Evolutionary conservation across 495 filamentous ascomycete genomes (phyloP).

Genomic region (Podospora anserina): DNA sequence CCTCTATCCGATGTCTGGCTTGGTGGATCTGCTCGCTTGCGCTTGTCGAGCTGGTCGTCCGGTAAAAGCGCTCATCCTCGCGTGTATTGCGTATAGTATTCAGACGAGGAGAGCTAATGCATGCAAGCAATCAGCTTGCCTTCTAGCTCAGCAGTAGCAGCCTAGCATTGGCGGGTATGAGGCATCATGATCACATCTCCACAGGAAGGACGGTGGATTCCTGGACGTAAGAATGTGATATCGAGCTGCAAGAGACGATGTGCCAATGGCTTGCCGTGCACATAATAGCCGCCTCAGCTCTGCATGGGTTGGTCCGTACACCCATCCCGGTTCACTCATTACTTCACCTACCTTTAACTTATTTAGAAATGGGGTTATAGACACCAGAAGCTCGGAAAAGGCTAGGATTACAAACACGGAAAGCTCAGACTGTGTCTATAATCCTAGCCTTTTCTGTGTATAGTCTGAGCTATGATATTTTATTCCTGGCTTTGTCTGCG

Average conservation of each 20-base stretch:
- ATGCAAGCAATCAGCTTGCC: constrained; percentile 39
- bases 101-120: constrained; percentile 15
- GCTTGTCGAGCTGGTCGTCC: background rate
- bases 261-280: constrained; percentile 1
- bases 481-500: too few relatives aligned
- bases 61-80: background rate
- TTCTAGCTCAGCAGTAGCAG: constrained; percentile 9
- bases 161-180: constrained; percentile 43
- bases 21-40: background rate
- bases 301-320: background rate
- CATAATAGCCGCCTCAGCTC: constrained; percentile 22
- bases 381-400: too few relatives aligned
- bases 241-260: constrained; percentile 1
- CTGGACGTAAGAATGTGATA: constrained; percentile 6
- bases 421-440: too few relatives aligned
- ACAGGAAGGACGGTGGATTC: background rate
- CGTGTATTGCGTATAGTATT: background rate
- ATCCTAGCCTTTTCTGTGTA: too few relatives aligned
- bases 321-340: too few relatives aligned
- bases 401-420: too few relatives aligned
- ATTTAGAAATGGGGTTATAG: too few relatives aligned
- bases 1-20: background rate
- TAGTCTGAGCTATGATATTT: too few relatives aligned
- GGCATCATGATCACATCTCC: constrained; percentile 24
- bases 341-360: too few relatives aligned